Conservation (phyloP, 805 yeast genomes). For the Cyberlindnera bimundalis region DNA sequence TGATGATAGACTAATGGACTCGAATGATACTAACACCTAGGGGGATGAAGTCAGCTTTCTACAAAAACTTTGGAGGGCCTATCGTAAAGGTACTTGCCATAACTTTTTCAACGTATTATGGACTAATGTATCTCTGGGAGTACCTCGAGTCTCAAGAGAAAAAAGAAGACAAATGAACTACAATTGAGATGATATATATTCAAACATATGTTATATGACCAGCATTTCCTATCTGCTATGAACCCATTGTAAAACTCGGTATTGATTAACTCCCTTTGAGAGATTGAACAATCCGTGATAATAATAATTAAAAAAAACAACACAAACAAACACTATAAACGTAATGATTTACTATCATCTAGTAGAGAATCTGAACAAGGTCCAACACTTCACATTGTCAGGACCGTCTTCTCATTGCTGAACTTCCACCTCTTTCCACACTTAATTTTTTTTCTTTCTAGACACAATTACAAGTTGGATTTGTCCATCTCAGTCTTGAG, state of each 20-base stretch:
- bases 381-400: constrained; percentile 10
- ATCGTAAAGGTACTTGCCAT: constrained; percentile 41
- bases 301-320: too few relatives aligned
- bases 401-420: background rate
- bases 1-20: too few relatives aligned
- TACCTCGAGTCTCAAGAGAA: constrained; percentile 33
- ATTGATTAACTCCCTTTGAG: too few relatives aligned
- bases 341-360: too few relatives aligned
- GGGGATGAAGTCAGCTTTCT: too few relatives aligned
- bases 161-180: background rate
- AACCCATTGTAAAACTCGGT: background rate
- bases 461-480: constrained; percentile 12
- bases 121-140: constrained; percentile 43
- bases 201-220: constrained; percentile 17
- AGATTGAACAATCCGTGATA: too few relatives aligned
- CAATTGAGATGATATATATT: background rate
- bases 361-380: too few relatives aligned
- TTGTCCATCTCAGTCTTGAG: constrained; percentile 36
- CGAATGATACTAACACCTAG: too few relatives aligned
- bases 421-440: background rate
- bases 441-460: background rate
- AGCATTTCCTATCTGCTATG: constrained; percentile 28
- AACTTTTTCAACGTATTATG: constrained; percentile 45
- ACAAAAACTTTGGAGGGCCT: constrained; percentile 45
- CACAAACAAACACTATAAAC: too few relatives aligned